Evolutionary conservation across 352 stramenopile genomes (phyloP).

Genomic region (Pythium brassicae): DNA sequence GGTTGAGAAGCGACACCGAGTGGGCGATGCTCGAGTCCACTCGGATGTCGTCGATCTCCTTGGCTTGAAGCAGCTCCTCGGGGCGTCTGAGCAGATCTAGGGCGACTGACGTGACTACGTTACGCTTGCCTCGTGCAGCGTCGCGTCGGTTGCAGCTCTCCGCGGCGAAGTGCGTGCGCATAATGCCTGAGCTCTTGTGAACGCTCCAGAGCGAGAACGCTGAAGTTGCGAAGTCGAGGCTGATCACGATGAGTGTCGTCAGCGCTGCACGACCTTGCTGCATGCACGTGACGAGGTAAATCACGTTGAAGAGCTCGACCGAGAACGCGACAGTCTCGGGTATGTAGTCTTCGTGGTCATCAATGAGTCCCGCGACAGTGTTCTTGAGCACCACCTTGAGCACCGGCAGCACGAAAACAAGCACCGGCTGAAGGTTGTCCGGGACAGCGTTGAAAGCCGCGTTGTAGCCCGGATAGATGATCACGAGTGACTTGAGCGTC

Average conservation of each 20-base stretch:
- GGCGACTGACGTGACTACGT: not conserved
- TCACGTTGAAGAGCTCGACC: conserved; percentile 33
- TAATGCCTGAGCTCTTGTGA: not conserved
- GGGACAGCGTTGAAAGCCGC: conserved; percentile 10
- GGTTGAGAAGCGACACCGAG: not conserved
- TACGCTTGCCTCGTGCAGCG: not conserved
- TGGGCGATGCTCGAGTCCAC: not conserved
- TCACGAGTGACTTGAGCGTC: conserved; percentile 7
- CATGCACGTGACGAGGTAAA: conserved; percentile 37
- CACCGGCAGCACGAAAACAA: conserved; percentile 14
- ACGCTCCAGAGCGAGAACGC: not conserved
- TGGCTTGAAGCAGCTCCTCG: not conserved
- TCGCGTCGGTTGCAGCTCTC: not conserved
- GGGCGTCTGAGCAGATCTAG: not conserved
- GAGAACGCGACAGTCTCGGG: conserved; percentile 33
- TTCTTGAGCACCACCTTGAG: conserved; percentile 23
- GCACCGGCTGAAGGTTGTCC: not conserved
- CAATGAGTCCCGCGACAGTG: conserved; percentile 11
- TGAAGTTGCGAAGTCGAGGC: not conserved
- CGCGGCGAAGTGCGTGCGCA: not conserved
- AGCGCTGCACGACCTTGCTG: conserved; percentile 3
- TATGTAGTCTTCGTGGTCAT: conserved; percentile 26
- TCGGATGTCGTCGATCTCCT: not conserved
- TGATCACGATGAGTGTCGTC: not conserved
- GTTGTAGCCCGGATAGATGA: conserved; percentile 17